Evolutionary conservation across 1,139 yeast species (phyloP), one percentile per base, ranked within the genome.

Genomic region (Lodderomyces beijingensis): DNA sequence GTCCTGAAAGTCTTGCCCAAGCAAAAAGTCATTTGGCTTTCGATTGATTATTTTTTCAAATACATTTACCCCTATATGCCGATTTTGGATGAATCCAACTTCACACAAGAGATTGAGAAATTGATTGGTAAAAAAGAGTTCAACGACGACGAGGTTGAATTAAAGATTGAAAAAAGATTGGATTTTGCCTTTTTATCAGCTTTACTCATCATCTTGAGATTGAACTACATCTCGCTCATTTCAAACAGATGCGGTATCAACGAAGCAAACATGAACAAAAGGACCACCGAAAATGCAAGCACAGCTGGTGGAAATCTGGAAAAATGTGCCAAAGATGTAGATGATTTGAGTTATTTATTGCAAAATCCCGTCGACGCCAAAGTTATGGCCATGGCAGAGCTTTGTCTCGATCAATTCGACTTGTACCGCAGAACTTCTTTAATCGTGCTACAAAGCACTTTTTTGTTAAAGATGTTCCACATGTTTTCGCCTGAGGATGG

Each of bases 361-460:
- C 43, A 55, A 2, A 60, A 71, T 38, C 80, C 81, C 2, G 60
- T 76, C 24, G 63, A 67, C 15, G 51, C 65, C 30, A 69, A 69
- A 21, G 55, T 59, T 15, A 59, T 73, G 14, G 60, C 58, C 30
- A 63, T 72, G 37, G 81, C 83, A 0, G 75, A 74, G 40, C 53
- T 64, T 36, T 77, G 83, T 43, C 52, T 77, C 28, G 65, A 68
- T 37, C 77, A 73, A 42, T 76, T 77, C 47, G 67, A 69, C 28
- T 37, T 74, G 11, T 46, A 66, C 27, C 55, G 73, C 33, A 63
- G 72, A 37, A 66, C 76, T 16, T 67, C 71, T 14, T 46, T 77
- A 12, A 65, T 67, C 0, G 65, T 75, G 4, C 55, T 77, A 24
- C 81, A 76, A 43, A 67, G 75, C 33, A 57, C 69, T 0, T 46